Evolutionary conservation across 2,329 filamentous ascomycete genomes (phyloP), one percentile per base, ranked within the genome.

Genomic region (Penicillium sp.): DNA sequence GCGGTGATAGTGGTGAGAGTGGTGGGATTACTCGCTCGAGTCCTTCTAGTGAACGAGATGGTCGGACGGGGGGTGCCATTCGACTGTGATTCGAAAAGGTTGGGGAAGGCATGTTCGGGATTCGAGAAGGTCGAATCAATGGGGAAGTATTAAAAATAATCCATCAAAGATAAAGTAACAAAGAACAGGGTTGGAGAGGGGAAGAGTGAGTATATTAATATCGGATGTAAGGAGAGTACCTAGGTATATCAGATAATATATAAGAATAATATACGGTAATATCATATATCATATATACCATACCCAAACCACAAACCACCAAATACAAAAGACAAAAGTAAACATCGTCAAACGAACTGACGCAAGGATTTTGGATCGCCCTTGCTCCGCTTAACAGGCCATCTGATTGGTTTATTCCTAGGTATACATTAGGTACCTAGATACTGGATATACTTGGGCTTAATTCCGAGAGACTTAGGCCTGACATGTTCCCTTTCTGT

Each of bases 11-110:
- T 15, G 33, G 33, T 8, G 33, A 35, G 15, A 35, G 59, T 10
- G 73, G 73, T 25, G 72, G 73, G 10, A 76, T 61, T 7, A 73
- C 73, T 55, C 66, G 66, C 50, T 76, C 74, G 27, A 76, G 61
- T 10, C 73, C 74, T 61, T 75, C 71, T 9, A 76, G 66, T 9
- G 74, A 75, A 37, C 65, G 69, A 25, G 71, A 74, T 2, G 69
- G 70, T 42, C 67, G 68, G 23, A 74, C 63, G 23, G 73, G 73
- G 8, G 73, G 73, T 31, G 71, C 62, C 51, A 65, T 66, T 46
- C 71, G 67, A 33, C 58, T 46, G 12, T 45, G 27, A 23, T 61
- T 63, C 9, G 58, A 15, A 25, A 54, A 62, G 38, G 60, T 62
- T n/a, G 65, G 58, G 21, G 67, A 65, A 33, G 68, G 41, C 68